These are phyloP conservation scores for Oxyria digyna DNA, from an alignment of 148 eudicot genomes.

Conservation along the genomic window DNA sequence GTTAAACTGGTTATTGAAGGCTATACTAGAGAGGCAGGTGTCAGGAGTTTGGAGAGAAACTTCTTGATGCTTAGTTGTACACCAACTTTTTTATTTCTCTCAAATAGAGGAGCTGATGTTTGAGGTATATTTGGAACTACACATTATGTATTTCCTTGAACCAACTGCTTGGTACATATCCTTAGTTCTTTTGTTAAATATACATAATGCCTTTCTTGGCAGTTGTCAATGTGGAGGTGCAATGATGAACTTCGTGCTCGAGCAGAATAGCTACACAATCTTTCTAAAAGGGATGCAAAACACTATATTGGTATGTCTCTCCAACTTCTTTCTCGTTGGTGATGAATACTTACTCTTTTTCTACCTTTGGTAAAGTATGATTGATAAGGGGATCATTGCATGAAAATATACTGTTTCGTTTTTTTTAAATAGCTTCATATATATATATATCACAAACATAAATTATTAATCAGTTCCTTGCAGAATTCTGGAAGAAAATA, in stretches of 20 bases:
- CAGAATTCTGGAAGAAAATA: conserved; percentile 86
- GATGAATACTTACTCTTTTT: not conserved
- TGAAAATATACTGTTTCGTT: not conserved
- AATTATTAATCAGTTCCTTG: no score
- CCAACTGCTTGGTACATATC: not conserved
- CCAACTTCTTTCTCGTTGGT: not conserved
- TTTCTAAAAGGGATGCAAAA: conserved; percentile 71
- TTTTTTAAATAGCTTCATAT: not conserved
- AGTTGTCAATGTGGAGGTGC: conserved; percentile 96
- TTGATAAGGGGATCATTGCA: not conserved
- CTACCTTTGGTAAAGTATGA: not conserved
- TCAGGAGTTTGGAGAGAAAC: conserved; percentile 79
- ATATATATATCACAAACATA: no score
- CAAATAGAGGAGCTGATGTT: conserved; percentile 93
- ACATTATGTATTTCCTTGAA: not conserved
- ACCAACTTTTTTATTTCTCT: conserved; percentile 77
- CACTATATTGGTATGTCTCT: conserved; percentile 66
- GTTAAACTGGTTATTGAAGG: conserved; percentile 79
- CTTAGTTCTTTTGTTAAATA: not conserved
- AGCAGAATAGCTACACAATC: conserved; percentile 59
- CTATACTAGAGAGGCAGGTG: conserved; percentile 99
- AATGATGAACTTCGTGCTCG: conserved; percentile 73
- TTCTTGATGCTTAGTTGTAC: no score
- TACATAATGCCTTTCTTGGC: conserved; percentile 9
- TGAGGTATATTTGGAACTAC: conserved; percentile 35